phyloP scores from a whole-genome alignment of 495 filamentous ascomycete genomes.

The Neurospora sp. region DNA sequence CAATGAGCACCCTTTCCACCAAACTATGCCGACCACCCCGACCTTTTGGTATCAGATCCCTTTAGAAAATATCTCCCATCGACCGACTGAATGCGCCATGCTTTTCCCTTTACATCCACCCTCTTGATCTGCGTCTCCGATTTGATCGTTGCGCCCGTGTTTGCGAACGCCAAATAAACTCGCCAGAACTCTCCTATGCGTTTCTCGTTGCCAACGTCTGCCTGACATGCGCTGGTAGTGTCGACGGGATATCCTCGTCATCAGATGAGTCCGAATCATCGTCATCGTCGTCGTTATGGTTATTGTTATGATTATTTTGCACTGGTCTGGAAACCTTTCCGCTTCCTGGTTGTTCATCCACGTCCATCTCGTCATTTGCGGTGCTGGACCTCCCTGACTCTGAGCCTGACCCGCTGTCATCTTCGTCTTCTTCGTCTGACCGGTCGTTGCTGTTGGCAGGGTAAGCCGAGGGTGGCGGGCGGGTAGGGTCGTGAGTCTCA shows the following conservation, averaged over 20 bases:
- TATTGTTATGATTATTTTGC: background rate
- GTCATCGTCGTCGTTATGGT: slow-evolving; percentile 13
- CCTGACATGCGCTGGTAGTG: slow-evolving; percentile 20
- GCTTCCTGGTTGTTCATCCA: background rate
- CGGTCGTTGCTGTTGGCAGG: slow-evolving; percentile 5
- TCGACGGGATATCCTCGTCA: slow-evolving; percentile 34
- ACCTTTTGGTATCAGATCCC: too few species aligned
- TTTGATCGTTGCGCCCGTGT: background rate
- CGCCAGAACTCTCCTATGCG: background rate
- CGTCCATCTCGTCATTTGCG: background rate
- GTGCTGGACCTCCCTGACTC: background rate
- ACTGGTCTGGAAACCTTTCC: background rate
- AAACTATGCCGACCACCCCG: background rate
- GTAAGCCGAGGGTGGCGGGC: slow-evolving; percentile 2
- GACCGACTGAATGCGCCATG: too few species aligned
- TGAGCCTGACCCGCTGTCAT: background rate
- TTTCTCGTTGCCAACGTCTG: slow-evolving; percentile 7
- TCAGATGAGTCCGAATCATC: slow-evolving; percentile 24
- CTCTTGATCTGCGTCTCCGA: background rate
- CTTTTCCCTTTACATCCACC: background rate
- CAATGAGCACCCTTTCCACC: background rate
- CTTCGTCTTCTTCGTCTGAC: background rate
- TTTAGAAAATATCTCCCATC: too few species aligned
- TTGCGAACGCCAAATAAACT: background rate
- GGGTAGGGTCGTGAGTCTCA: slow-evolving; percentile 22